Base-by-base conservation (phyloP, 345 rosid genomes). In the Erysimum cheiranthoides region DNA sequence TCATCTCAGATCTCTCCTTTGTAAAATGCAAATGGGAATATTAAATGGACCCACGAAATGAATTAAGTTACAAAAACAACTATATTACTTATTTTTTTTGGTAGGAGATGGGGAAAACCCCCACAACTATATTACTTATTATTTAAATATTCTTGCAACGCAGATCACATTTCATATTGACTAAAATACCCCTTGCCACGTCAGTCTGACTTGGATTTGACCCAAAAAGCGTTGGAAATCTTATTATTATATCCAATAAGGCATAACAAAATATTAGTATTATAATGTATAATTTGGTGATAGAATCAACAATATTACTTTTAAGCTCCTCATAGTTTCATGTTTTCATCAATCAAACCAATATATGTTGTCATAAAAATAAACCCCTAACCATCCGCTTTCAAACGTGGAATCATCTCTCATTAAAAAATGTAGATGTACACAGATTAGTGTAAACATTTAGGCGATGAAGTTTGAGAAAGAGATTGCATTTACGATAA, bases 141-240 rank as follows among this genome's bases (percentile, higher is more conserved):
- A 21, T 32, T 32, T 0, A 58, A 59, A 75, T 17, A 3, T 35
- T 18, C 25, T 32, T 8, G 43, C 14, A 30, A 61, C 6, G 14
- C 58, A 53, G 13, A 76, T 34, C 47, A 49, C 27, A 39, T 40
- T 61, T 13, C 3, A 14, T 53, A 62, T 50, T 51, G 13, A 61
- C 40, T 28, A 45, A 34, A 27, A 45, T 56, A 39, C 27, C 78
- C 71, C 25, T 17, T 30, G 38, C 65, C 82, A 79, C 79, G 52
- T 74, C 73, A 30, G 18, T 46, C 62, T 74, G 82, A 79, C 75
- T 79, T 61, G 71, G 75, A 79, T 49, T 68, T 68, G 74, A 66
- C 66, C 78, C 30, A 16, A 28, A 78, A 61, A 73, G 66, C n/a
- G 47, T 18, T 61, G 60, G 36, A 73, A 50, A 49, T 45, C 12